Conservation (phyloP, 441 rosid genomes). For the Euphorbia schlechtendalii region DNA sequence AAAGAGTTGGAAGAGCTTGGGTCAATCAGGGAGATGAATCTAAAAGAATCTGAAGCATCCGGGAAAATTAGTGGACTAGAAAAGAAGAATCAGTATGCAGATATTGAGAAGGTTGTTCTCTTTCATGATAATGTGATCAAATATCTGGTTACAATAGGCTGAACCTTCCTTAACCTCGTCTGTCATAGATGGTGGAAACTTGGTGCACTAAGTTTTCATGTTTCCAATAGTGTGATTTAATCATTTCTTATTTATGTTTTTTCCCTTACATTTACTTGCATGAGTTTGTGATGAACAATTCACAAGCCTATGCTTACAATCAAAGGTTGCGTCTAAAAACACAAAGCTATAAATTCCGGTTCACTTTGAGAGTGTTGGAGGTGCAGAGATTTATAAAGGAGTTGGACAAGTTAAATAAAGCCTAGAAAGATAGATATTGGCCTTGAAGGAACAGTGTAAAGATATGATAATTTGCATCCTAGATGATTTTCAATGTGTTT, state of each 20-base stretch:
- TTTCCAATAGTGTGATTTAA: neutral
- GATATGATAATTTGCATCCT: neutral
- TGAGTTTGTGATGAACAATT: neutral
- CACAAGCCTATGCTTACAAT: neutral
- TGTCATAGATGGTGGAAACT: neutral
- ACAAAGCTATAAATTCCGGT: neutral
- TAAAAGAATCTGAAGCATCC: conserved; percentile 87
- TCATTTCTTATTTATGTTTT: neutral
- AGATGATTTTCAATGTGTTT: neutral
- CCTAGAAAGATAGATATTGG: neutral
- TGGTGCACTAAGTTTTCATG: neutral
- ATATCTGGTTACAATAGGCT: neutral
- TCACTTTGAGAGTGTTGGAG: neutral
- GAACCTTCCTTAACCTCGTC: neutral
- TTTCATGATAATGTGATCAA: neutral
- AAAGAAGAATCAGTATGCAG: conserved; percentile 95
- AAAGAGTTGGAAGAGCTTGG: conserved; percentile 81
- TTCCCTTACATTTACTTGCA: too few relatives aligned
- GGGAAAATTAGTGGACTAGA: conserved; percentile 97
- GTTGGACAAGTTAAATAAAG: neutral
- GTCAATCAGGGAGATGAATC: conserved; percentile 92
- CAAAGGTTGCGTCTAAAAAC: neutral
- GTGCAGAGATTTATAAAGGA: neutral
- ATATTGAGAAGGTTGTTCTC: conserved; percentile 76
- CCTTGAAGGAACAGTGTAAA: neutral